Conservation (phyloP, 768 basidiomycete species). For the Boletales sp. region DNA sequence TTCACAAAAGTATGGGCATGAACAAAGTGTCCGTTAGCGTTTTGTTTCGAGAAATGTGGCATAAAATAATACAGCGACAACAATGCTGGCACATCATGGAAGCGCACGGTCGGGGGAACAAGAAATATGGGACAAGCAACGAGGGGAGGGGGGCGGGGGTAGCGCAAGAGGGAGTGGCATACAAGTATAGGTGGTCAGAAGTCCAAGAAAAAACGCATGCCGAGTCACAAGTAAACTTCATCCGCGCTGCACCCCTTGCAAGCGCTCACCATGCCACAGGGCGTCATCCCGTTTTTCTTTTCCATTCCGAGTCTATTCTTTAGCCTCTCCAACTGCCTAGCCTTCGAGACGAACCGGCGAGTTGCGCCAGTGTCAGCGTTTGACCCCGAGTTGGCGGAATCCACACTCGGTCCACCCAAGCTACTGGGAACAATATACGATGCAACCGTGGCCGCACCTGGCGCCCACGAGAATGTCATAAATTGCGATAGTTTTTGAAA, state of each 20-base stretch:
- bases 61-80: conserved; percentile 31
- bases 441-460: conserved; percentile 33
- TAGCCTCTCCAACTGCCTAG: conserved; percentile 65
- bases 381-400: conserved; percentile 9
- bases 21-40: conserved; percentile 25
- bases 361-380: conserved; percentile 7
- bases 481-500: conserved; percentile 60
- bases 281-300: conserved; percentile 11
- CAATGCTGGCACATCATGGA: conserved; percentile 22
- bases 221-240: conserved; percentile 27
- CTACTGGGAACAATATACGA: conserved; percentile 21
- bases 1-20: conserved; percentile 22
- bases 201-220: not conserved
- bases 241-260: conserved; percentile 27
- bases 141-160: conserved; percentile 3
- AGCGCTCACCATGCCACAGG: conserved; percentile 24
- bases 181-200: conserved; percentile 10
- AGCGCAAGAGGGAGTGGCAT: conserved; percentile 17
- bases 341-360: conserved; percentile 51
- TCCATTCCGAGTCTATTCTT: conserved; percentile 49
- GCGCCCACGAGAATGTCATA: conserved; percentile 53
- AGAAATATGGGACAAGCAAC: conserved; percentile 22
- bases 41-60: conserved; percentile 11
- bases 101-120: conserved; percentile 8
- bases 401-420: conserved; percentile 9